These are phyloP conservation scores for Pythium aristosporum DNA, from an alignment of 352 stramenopile species.

Conservation along the genomic window DNA sequence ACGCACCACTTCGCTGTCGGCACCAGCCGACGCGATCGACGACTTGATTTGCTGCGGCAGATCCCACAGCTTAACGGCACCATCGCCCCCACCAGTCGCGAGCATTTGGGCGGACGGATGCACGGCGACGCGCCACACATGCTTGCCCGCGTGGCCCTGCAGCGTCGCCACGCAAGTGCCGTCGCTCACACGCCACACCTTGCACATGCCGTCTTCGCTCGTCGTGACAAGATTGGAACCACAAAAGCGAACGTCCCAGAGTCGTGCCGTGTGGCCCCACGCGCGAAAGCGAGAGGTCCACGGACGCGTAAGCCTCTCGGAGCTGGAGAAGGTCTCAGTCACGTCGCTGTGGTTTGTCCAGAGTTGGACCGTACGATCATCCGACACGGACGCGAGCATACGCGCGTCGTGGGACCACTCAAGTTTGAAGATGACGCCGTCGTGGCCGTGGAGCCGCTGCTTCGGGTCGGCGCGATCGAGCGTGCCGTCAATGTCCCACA, in stretches of 20 bases:
- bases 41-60: constrained; percentile 55
- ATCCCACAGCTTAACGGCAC: constrained; percentile 81
- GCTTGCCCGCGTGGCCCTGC: constrained; percentile 68
- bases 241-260: constrained; percentile 86
- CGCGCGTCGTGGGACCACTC: constrained; percentile 67
- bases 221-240: constrained; percentile 43
- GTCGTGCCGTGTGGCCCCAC: constrained; percentile 79
- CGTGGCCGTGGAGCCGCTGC: constrained; percentile 76
- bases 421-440: constrained; percentile 86
- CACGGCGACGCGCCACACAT: constrained; percentile 77
- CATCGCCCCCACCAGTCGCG: constrained; percentile 76
- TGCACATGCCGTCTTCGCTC: constrained; percentile 79
- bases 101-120: constrained; percentile 45
- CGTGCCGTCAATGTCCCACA: constrained; percentile 58
- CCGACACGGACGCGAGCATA: constrained; percentile 79
- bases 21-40: constrained; percentile 24
- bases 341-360: constrained; percentile 46
- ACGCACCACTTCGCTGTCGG: constrained; percentile 8
- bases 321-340: constrained; percentile 16
- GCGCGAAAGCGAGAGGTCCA: constrained; percentile 65
- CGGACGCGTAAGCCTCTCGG: constrained; percentile 8
- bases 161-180: constrained; percentile 72
- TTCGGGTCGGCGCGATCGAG: constrained; percentile 21
- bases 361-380: constrained; percentile 83
- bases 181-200: constrained; percentile 54